Conservation (phyloP, 768 basidiomycete genomes). For the Pleurotus citrinopileatus region DNA sequence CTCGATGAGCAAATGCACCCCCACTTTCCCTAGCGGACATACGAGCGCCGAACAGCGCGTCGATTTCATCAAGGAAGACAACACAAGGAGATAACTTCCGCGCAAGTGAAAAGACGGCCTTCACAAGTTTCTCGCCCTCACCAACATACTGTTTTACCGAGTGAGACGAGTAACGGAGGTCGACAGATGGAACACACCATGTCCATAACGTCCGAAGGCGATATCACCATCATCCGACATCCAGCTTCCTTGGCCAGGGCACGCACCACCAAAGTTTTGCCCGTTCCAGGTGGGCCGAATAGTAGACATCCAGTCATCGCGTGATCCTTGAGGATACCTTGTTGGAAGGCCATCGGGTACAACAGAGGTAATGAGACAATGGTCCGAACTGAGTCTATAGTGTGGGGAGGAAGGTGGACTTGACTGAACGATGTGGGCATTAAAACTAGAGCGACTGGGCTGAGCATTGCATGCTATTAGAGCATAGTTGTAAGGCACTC, state of each 20-base stretch:
- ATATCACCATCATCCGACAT: slow-evolving; percentile 87
- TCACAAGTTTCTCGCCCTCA: slow-evolving; percentile 88
- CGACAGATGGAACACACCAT: slow-evolving; percentile 54
- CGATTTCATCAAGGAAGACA: slow-evolving; percentile 93
- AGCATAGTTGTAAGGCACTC: slow-evolving; percentile 19
- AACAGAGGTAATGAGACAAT: slow-evolving; percentile 88
- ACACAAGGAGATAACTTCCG: slow-evolving; percentile 87
- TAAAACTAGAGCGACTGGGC: slow-evolving; percentile 39
- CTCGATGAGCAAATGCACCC: slow-evolving; percentile 79
- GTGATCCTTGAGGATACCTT: slow-evolving; percentile 89
- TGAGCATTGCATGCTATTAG: slow-evolving; percentile 9
- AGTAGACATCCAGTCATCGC: slow-evolving; percentile 88
- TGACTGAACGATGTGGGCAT: slow-evolving; percentile 84
- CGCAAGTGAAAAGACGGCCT: slow-evolving; percentile 85
- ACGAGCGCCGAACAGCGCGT: slow-evolving; percentile 88
- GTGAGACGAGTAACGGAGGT: slow-evolving; percentile 5
- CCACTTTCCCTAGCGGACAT: slow-evolving; percentile 74
- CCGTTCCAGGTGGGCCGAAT: slow-evolving; percentile 89
- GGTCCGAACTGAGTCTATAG: slow-evolving; percentile 89
- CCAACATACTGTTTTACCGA: slow-evolving; percentile 64
- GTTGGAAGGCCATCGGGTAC: slow-evolving; percentile 82
- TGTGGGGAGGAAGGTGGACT: slow-evolving; percentile 84
- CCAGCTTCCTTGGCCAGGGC: slow-evolving; percentile 93
- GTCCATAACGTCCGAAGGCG: slow-evolving; percentile 94
- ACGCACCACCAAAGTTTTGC: slow-evolving; percentile 85